Evolutionary conservation across 2,329 filamentous ascomycete genomes (phyloP), one percentile per base, ranked within the genome.

Genomic region (Pseudopithomyces chartarum): DNA sequence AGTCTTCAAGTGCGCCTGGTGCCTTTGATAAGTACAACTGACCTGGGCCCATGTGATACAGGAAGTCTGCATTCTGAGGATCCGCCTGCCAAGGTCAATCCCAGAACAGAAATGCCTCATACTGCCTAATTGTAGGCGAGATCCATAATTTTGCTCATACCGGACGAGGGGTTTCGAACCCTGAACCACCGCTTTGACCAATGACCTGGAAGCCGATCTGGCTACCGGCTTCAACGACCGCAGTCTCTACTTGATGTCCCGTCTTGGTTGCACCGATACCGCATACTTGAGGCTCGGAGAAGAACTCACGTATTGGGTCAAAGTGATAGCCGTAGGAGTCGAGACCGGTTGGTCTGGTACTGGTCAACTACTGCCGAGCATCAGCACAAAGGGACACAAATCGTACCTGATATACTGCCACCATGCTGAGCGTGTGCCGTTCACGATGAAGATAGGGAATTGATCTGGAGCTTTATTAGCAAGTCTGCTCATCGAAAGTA

Each of bases 11-110:
- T 1, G 51, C 56, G 22, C 36, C 45, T 6, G 65, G 64, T 6
- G 56, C 65, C 46, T 64, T 60, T 29, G 65, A 64, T 62, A 68
- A 61, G 55, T 63, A 64, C 26, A 62, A 51, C 17, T 52, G 54
- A 1, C 51, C 56, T 2, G 60, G 58, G 3, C 62, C 60, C 7
- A 40, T 23, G 44, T 64, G 62, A 39, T 50, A 44, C 29, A 64
- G 51, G 19, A 39, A 36, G 20, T 43, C 36, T 3, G 8, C 10
- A 4, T 42, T 48, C 4, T 17, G 12, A n/a, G 52, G 44, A 19
- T 54, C 36, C n/a, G 32, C n/a, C 52, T 54, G 22, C 10, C 4
- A 10, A 26, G 11, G 20, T 15, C 26, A 19, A 50, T 12, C 36
- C 1, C 7, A 11, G 3, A 17, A 11, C 6, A 12, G 2, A 33